A percentile compares a stretch with the other conserved stretches of the same genome.
Conservation (phyloP, 129 eudicot species). For the Arctium lappa region DNA sequence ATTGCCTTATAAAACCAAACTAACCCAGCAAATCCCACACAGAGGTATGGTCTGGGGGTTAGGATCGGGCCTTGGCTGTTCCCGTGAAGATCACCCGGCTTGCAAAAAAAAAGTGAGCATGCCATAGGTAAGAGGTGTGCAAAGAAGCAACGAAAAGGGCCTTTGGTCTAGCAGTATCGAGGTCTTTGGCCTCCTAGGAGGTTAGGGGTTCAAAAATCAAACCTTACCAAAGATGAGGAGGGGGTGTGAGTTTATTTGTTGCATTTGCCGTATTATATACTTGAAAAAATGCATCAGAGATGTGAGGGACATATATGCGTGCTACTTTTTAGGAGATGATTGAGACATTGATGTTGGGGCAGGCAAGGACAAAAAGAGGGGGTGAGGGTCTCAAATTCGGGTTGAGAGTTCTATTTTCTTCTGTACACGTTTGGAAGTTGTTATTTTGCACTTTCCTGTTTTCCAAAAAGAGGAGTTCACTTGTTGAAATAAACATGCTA, state of each 20-base stretch:
- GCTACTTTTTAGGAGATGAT: not conserved
- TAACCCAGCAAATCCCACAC: too few species aligned
- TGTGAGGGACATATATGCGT: not conserved
- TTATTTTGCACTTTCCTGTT: not conserved
- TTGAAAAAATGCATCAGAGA: not conserved
- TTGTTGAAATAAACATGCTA: not conserved
- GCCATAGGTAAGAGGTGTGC: not conserved
- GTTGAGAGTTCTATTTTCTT: not conserved
- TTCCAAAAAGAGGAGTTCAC: not conserved
- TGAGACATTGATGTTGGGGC: not conserved
- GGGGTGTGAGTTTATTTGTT: too few species aligned
- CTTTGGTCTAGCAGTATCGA: too few species aligned
- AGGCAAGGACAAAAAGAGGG: not conserved
- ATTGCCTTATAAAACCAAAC: too few species aligned
- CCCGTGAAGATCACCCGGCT: too few species aligned
- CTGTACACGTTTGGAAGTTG: not conserved
- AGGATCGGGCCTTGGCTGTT: too few species aligned
- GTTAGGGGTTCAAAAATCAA: too few species aligned
- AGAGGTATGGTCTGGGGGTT: too few species aligned
- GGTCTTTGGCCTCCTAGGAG: too few species aligned
- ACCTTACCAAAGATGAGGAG: too few species aligned
- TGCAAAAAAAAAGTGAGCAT: too few species aligned
- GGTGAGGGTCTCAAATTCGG: not conserved
- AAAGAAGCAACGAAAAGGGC: too few species aligned
- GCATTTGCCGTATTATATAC: not conserved